A percentile compares a stretch with the other conserved stretches of the same genome.
These are phyloP conservation scores for Fusarium algeriense DNA, from an alignment of 2,329 filamentous ascomycete genomes.

Conservation along the genomic window DNA sequence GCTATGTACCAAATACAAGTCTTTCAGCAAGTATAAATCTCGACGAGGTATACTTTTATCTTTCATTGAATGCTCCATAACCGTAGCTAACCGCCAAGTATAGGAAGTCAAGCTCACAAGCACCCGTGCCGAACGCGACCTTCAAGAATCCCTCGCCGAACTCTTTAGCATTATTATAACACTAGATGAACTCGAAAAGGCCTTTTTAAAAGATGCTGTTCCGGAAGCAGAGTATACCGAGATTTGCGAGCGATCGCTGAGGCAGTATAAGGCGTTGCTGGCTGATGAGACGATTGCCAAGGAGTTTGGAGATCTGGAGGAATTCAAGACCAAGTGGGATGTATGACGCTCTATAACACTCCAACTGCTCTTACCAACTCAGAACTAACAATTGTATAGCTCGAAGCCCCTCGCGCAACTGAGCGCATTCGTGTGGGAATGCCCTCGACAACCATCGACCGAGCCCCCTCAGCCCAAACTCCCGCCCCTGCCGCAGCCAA, in stretches of 20 bases:
- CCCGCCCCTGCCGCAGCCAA: constrained; percentile 58
- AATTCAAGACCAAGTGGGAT: constrained; percentile 92
- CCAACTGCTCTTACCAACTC: accelerated
- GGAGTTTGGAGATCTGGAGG: constrained; percentile 88
- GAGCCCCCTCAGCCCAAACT: constrained; percentile 61
- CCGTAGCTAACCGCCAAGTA: constrained; percentile 31
- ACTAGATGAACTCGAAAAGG: constrained; percentile 94
- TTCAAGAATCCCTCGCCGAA: constrained; percentile 96
- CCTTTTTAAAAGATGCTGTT: constrained; percentile 95
- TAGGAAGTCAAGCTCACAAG: constrained; percentile 96
- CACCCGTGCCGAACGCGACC: constrained; percentile 87
- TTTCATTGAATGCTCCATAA: not conserved
- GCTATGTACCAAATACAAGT: constrained; percentile 87
- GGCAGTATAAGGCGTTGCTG: constrained; percentile 96
- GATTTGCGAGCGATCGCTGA: constrained; percentile 91
- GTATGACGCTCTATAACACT: constrained; percentile 60
- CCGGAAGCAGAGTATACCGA: constrained; percentile 94
- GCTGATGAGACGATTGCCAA: constrained; percentile 90
- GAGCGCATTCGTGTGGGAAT: constrained; percentile 93
- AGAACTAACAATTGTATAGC: constrained; percentile 61
- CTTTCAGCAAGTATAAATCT: constrained; percentile 92
- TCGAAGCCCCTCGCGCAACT: constrained; percentile 94
- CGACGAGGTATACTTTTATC: constrained; percentile 76
- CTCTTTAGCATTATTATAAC: constrained; percentile 98
- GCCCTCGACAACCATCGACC: constrained; percentile 81